phyloP scores from a whole-genome alignment of 495 filamentous ascomycete species.

The Penicillium longicatenatum region DNA sequence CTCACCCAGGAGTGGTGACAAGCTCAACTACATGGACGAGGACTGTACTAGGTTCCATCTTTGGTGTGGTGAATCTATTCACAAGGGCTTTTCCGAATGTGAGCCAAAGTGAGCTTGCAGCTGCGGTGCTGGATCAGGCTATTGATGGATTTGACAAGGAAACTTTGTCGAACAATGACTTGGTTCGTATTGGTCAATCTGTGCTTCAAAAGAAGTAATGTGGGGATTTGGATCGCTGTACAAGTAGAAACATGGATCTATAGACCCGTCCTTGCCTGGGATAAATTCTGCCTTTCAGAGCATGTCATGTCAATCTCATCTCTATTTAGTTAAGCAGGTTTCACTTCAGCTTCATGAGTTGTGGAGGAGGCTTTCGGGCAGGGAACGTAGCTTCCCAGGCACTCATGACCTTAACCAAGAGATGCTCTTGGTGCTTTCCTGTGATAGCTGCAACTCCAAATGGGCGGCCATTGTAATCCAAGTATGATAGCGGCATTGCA shows the following conservation, averaged over 20 bases:
- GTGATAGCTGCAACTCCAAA: conserved; percentile 25
- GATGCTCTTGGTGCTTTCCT: conserved; percentile 17
- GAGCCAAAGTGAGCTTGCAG: conserved; percentile 38
- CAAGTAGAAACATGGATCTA: too few species aligned
- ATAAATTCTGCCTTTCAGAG: neutral
- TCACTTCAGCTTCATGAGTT: conserved; percentile 1
- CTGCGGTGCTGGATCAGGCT: conserved; percentile 46
- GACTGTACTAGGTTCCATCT: conserved; percentile 8
- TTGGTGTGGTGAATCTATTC: conserved; percentile 10
- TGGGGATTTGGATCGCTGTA: neutral
- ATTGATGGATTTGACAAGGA: conserved; percentile 50
- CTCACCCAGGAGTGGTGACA: conserved; percentile 37
- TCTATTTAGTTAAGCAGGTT: neutral
- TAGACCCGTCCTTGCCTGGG: too few species aligned
- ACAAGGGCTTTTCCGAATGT: conserved; percentile 33
- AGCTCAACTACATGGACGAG: conserved; percentile 15
- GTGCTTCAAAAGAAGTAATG: neutral
- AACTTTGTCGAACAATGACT: conserved; percentile 45
- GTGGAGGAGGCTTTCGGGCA: conserved; percentile 12
- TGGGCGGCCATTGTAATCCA: conserved; percentile 31
- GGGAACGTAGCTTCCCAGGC: conserved; percentile 31
- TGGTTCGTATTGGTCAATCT: conserved; percentile 40
- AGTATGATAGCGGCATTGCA: conserved; percentile 24
- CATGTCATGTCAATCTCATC: neutral
- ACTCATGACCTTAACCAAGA: conserved; percentile 29